Conservation (phyloP, 2,329 filamentous ascomycete species). For the Acrodontium crateriforme region DNA sequence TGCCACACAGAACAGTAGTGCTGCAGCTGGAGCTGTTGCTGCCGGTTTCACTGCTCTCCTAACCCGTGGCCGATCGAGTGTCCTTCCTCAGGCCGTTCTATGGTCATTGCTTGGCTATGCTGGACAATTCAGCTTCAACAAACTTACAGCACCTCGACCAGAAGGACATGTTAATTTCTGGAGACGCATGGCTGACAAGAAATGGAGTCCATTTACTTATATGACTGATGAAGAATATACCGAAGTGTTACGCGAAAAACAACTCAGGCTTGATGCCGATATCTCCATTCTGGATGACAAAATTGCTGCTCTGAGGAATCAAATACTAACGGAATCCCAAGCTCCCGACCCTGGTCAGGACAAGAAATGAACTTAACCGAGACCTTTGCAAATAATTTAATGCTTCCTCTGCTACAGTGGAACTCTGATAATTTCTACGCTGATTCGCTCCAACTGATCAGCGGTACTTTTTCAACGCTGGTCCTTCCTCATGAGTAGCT, state of each 20-base stretch:
- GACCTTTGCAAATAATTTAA: no score
- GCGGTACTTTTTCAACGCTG: no score
- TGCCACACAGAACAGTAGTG: slow-evolving; percentile 45
- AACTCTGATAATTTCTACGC: no score
- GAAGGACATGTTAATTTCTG: slow-evolving; percentile 29
- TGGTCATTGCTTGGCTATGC: slow-evolving; percentile 44
- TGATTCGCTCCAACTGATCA: no score
- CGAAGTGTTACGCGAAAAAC: slow-evolving; percentile 54
- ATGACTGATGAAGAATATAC: slow-evolving; percentile 62
- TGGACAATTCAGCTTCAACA: slow-evolving; percentile 44
- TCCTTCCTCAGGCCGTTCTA: slow-evolving; percentile 44
- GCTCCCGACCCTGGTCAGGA: neutral
- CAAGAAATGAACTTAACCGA: neutral
- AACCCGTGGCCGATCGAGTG: slow-evolving; percentile 42
- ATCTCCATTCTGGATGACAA: slow-evolving; percentile 68
- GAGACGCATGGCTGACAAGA: slow-evolving; percentile 43
- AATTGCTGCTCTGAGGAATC: slow-evolving; percentile 40
- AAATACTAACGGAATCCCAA: slow-evolving; percentile 10
- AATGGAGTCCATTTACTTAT: slow-evolving; percentile 57
- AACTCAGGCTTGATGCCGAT: slow-evolving; percentile 58
- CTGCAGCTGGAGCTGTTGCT: slow-evolving; percentile 56
- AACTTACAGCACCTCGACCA: slow-evolving; percentile 20
- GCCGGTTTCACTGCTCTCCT: slow-evolving; percentile 39
- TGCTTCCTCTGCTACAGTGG: no score
- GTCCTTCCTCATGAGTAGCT: no score